A percentile compares a stretch with the other conserved stretches of the same genome.
Evolutionary conservation across 2,329 filamentous ascomycete genomes (phyloP).

Genomic region (Neospermospora avenae): DNA sequence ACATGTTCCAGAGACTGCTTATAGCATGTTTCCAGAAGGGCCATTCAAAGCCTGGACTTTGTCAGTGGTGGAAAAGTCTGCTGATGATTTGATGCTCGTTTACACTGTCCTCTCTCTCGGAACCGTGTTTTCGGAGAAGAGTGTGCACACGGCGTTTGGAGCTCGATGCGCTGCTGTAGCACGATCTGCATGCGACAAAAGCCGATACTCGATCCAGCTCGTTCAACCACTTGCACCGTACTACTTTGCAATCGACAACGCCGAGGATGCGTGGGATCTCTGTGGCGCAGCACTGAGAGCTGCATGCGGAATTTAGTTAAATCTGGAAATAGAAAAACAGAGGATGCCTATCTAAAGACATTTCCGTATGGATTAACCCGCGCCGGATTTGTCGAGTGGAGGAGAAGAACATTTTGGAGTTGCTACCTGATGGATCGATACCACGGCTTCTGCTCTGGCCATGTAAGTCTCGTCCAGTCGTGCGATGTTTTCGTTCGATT

Average conservation of each 20-base stretch:
- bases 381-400: slow-evolving; percentile 60
- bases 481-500: slow-evolving; percentile 66
- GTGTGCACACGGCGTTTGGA: slow-evolving; percentile 43
- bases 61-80: slow-evolving; percentile 43
- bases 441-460: slow-evolving; percentile 54
- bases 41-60: slow-evolving; percentile 54
- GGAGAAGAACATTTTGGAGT: too few species aligned
- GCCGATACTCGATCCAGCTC: slow-evolving; percentile 57
- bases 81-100: slow-evolving; percentile 56
- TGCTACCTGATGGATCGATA: slow-evolving; percentile 68
- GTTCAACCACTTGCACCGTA: slow-evolving; percentile 66
- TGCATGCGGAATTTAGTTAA: slow-evolving; percentile 57
- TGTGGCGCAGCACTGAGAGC: slow-evolving; percentile 59
- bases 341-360: slow-evolving; percentile 38
- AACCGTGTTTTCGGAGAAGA: slow-evolving; percentile 49
- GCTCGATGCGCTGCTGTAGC: slow-evolving; percentile 52
- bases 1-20: slow-evolving; percentile 52
- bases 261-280: slow-evolving; percentile 60
- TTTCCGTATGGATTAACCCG: slow-evolving; percentile 57
- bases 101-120: slow-evolving; percentile 58
- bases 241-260: slow-evolving; percentile 59
- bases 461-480: slow-evolving; percentile 53
- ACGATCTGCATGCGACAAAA: slow-evolving; percentile 52
- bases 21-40: slow-evolving; percentile 52
- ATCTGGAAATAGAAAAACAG: slow-evolving; percentile 55